Percentiles rank a stretch among this genome's conserved stretches.
Evolutionary conservation across 2,329 filamentous ascomycete genomes (phyloP).

Genomic region (Botrytis medusae): DNA sequence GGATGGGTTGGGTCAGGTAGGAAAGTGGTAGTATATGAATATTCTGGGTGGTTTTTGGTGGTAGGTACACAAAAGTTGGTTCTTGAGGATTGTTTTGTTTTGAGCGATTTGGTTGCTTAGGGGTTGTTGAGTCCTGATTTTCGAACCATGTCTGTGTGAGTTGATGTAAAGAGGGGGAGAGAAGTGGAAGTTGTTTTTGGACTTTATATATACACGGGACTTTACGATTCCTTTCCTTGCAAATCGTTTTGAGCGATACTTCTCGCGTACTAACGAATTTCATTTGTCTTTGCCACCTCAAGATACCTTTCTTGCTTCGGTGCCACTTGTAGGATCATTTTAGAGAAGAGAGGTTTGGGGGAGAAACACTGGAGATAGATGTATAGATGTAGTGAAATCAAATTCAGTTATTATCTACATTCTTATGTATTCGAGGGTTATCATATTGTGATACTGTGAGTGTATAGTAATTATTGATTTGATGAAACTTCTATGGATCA

Average conservation of each 20-base stretch:
- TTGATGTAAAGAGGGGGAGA: background rate
- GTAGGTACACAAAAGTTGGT: slow-evolving; percentile 17
- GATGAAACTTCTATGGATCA: no score
- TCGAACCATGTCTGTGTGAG: background rate
- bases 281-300: background rate
- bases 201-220: slow-evolving; percentile 1
- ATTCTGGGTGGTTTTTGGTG: background rate
- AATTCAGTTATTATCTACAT: background rate
- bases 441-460: background rate
- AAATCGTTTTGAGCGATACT: background rate
- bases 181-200: background rate
- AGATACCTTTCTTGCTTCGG: background rate
- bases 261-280: background rate
- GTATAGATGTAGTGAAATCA: background rate
- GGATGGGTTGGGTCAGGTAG: background rate
- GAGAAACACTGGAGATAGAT: background rate
- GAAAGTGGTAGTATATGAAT: background rate
- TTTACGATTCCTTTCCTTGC: background rate
- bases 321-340: background rate
- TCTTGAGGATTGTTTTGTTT: slow-evolving; percentile 2
- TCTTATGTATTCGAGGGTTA: background rate
- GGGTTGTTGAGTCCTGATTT: slow-evolving; percentile 5
- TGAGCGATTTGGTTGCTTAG: slow-evolving; percentile 1
- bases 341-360: background rate
- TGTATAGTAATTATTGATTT: no score